Evolutionary conservation across 495 filamentous ascomycete species (phyloP), one percentile per base, ranked within the genome.

Genomic region (Echria macrotheca): DNA sequence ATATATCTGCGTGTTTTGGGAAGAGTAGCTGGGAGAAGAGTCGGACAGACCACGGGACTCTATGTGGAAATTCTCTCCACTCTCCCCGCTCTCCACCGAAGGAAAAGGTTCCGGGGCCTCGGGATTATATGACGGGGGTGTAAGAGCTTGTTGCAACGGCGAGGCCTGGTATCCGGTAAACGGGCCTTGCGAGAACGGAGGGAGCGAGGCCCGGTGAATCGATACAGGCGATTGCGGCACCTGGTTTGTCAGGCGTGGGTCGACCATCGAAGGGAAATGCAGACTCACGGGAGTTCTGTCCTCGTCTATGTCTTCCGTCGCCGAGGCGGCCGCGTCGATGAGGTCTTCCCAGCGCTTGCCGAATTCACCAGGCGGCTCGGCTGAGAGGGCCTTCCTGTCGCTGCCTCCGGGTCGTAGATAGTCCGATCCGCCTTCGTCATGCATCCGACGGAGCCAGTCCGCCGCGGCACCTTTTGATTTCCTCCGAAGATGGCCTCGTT

Each of bases 261-360:
- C 58, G 49, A 58, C 53, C 38, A 58, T 45, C 19, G 56, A 58
- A 53, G 64, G 56, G 63, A 57, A 56, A 44, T 48, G 55, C 51
- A 51, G 47, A 75, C 81, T 76, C 73, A 88, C 85, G 53, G 85
- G 86, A 55, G 85, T 90, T 63, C 87, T 79, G 54, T 91, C 86
- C 55, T 83, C 80, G 57, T 91, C 87, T 56, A 93, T 89, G 67
- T 93, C 90, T 74, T 95, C 89, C 5, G 88, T 95, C 8, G 88
- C 89, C 28, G 87, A 94, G 12, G 89, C 85, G 18, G 67, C 67
- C 8, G 90, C 90, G 66, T 95, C 90, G 48, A 96, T 90, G 52
- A 96, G 68, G 65, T 96, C 90, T 66, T 95, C 88, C 90, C 90
- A 96, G 59, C 90, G 76, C 71, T 90, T 91, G 32, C 88, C 87